phyloP scores from a whole-genome alignment of 2,329 filamentous ascomycete genomes.

The Fusarium sp. region DNA sequence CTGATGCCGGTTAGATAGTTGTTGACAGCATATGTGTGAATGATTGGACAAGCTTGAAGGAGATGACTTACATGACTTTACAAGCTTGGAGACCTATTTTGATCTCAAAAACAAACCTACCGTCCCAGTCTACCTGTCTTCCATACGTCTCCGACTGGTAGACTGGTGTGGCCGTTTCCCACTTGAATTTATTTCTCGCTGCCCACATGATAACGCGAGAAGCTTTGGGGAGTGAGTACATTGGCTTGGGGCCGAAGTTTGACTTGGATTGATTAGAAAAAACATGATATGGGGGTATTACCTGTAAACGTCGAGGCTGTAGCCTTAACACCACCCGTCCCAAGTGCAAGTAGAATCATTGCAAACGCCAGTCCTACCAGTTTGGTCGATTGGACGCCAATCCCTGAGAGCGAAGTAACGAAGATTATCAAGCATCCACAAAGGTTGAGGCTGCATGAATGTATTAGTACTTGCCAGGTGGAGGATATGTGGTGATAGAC shows the following conservation, averaged over 20 bases:
- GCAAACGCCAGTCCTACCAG: not conserved
- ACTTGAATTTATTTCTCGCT: not conserved
- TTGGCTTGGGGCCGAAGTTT: not conserved
- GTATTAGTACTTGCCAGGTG: not conserved
- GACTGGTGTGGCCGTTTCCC: not conserved
- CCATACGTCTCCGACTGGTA: conserved; percentile 1
- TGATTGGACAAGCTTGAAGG: not conserved
- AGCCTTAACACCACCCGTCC: not conserved
- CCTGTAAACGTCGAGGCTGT: not conserved
- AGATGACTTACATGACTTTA: no score
- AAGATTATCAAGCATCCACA: conserved; percentile 2
- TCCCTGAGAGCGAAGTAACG: not conserved
- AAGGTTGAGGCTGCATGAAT: not conserved
- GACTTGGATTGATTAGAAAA: not conserved
- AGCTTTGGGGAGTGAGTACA: not conserved
- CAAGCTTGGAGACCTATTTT: not conserved
- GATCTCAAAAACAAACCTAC: conserved; percentile 8
- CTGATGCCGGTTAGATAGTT: not conserved
- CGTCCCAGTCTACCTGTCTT: conserved; percentile 4
- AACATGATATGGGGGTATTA: not conserved
- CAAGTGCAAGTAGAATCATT: not conserved
- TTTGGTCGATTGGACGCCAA: not conserved
- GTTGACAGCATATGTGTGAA: not conserved
- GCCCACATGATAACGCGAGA: not conserved
- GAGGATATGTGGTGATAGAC: not conserved